Evolutionary conservation across 495 filamentous ascomycete genomes (phyloP).

Genomic region (Echria macrotheca): DNA sequence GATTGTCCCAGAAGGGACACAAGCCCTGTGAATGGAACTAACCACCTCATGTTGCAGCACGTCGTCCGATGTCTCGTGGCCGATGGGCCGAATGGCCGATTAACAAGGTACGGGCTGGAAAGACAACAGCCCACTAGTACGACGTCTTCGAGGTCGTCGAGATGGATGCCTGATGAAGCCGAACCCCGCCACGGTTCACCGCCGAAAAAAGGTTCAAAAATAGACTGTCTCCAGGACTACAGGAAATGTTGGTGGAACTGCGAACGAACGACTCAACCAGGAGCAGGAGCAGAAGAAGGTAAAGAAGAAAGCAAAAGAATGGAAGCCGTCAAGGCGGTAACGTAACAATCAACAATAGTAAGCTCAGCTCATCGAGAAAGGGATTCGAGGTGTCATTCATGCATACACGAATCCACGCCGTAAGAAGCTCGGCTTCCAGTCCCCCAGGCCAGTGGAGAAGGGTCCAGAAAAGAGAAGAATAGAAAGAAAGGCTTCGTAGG

Average conservation of each 20-base stretch:
- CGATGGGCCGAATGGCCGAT: too few species aligned
- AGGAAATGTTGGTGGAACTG: background rate
- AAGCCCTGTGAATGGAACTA: slow-evolving; percentile 11
- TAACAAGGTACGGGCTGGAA: too few species aligned
- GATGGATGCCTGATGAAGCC: too few species aligned
- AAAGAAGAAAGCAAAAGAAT: slow-evolving; percentile 1
- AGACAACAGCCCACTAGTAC: too few species aligned
- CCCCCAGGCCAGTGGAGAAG: background rate
- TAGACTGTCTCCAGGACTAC: background rate
- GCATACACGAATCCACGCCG: too few species aligned
- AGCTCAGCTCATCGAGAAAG: background rate
- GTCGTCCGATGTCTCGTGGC: too few species aligned
- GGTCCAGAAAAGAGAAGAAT: slow-evolving; percentile 6
- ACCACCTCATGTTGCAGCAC: slow-evolving; percentile 20
- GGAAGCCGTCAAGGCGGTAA: background rate
- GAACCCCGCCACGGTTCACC: too few species aligned
- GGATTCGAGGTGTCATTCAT: too few species aligned
- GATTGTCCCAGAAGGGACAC: slow-evolving; percentile 21
- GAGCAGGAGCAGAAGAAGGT: slow-evolving; percentile 5
- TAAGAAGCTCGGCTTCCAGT: background rate
- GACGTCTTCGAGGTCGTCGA: too few species aligned
- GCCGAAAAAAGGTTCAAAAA: background rate
- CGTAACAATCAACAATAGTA: background rate
- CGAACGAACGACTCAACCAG: slow-evolving; percentile 9
- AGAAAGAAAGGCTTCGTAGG: too few species aligned